Base-by-base conservation (phyloP, 1,139 yeast species). In the Pichia sp. region DNA sequence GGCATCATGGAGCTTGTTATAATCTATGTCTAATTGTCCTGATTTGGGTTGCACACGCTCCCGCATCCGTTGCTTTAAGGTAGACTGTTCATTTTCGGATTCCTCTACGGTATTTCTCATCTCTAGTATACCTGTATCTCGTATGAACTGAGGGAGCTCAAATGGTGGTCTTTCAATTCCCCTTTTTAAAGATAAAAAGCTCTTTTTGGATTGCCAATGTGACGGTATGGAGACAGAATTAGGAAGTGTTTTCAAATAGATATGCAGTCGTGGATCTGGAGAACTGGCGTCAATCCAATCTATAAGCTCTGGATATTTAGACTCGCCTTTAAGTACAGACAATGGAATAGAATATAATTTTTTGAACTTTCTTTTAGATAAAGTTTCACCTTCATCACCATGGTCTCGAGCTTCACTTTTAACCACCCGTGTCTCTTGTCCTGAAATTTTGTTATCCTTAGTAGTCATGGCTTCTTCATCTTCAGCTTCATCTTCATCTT, bases 201-300 rank as follows among this genome's bases (percentile, higher is more conserved):
- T 96, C 49, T 88, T 71, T 63, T 89, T 89, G 13, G 78, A 71
- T 52, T 80, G 81, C 99, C 99, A 93, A 66, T 90, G 96, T 0
- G 70, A 66, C 0, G 99, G 98, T 0, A 91, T 90, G 1, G 83
- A 88, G 0, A 91, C 83, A 2, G 73, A 75, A 59, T 89, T 88
- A 46, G 82, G 82, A 42, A 74, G 72, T 0, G 85, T 72, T 63
- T 91, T 93, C 52, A 93, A 68, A 13, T 76, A 71, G 0, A 87
- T 80, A 16, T 83, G 72, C 25, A 90, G 66, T 48, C 73, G 70
- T 1, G 99, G 96, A 62, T 89, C 95, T 3, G 74, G 76, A 0
- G 98, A 87, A 69, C 91, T 95, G 1, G 83, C 85, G 67, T 93
- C 99, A 59, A 73, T 79, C 95, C 95, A 86, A 58, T 90, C 96